Base-by-base conservation (phyloP, 1,284 basidiomycete genomes). In the Ustilago bromivora region DNA sequence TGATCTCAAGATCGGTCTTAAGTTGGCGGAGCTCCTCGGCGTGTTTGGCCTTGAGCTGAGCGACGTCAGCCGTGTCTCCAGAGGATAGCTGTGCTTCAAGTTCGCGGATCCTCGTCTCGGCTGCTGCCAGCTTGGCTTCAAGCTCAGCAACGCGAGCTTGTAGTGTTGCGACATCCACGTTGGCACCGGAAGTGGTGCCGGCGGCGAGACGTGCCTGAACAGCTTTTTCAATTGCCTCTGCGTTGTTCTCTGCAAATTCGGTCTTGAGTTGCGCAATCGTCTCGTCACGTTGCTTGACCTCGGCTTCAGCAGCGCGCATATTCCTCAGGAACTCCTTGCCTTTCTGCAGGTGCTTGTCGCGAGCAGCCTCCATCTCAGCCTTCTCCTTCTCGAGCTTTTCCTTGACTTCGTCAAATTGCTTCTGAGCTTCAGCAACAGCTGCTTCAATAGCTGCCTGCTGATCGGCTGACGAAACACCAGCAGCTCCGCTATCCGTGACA, bases 91-190 rank as follows among this genome's bases (percentile, higher is more conserved):
- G 65, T 6, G 65, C 70, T 34, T 80, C 72, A 23, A 74, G 73
- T 57, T 80, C 72, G 41, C 69, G 49, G 57, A 81, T 80, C 47
- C 65, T 62, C 23, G 59, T 53, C 46, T 77, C 72, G 56, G 81
- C 66, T 11, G 71, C 66, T 34, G 54, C 34, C n/a, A 84, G 61
- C 43, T 80, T 77, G 15, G 34, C 66, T 49, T 85, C 78, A 13
- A 85, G 76, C 62, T 85, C 83, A 4, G 73, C 75, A 31, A 85
- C 74, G 34, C 80, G 76, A 19, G 61, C 57, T 9, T 80, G 71
- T 32, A 80, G 57, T 12, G 56, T 36, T 3, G 41, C 67, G 10
- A 80, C 43, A 10, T 65, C 66, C 3, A 63, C 40, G 17, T 70
- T 60, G 6, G 58, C 57, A 23, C n/a, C 43, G 2, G 40, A 15